Evolutionary conservation across 2,329 filamentous ascomycete species (phyloP).

Genomic region (Calonectria pauciramosa): DNA sequence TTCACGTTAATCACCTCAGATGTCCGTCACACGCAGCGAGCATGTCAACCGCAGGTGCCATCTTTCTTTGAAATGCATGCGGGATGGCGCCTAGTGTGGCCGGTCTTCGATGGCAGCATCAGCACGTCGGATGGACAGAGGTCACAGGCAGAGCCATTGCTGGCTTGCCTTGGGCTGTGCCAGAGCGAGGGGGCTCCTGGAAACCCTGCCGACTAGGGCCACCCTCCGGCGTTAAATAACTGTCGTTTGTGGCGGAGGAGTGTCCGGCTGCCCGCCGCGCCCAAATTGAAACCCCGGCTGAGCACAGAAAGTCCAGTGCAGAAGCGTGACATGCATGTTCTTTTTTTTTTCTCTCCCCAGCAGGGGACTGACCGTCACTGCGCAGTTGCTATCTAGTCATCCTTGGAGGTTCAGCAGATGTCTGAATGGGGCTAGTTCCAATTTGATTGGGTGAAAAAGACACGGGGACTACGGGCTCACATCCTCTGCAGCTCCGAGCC

Average conservation of each 20-base stretch:
- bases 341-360: background rate
- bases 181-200: background rate
- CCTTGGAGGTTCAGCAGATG: background rate
- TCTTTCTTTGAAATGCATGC: background rate
- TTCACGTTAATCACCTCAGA: background rate
- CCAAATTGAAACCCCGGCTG: background rate
- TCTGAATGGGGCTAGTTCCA: background rate
- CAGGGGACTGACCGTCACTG: background rate
- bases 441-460: background rate
- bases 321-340: background rate
- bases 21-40: background rate
- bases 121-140: background rate
- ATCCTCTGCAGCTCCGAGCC: constrained; percentile 28
- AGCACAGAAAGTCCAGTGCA: background rate
- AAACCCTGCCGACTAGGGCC: background rate
- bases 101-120: background rate
- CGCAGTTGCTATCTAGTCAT: background rate
- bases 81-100: background rate
- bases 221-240: background rate
- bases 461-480: constrained; percentile 27
- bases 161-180: background rate
- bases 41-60: background rate
- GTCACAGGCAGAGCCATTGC: background rate
- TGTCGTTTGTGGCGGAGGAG: background rate
- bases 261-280: background rate